Evolutionary conservation across 1,284 basidiomycete species (phyloP).

Genomic region (Microbotryomycetes sp.): DNA sequence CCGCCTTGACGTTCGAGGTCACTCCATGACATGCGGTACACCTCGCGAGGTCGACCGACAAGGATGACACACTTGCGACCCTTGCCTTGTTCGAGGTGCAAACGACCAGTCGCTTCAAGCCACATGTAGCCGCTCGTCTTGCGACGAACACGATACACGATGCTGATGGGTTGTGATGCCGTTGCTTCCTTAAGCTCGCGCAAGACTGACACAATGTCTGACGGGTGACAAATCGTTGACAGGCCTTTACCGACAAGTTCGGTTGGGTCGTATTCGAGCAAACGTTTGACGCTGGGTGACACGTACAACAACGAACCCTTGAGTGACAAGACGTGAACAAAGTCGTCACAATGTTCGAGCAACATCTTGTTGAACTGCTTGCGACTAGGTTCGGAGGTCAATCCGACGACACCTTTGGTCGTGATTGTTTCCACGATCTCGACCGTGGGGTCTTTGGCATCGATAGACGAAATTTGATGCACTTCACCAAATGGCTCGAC

Average conservation of each 20-base stretch:
- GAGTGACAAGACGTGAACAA: slow-evolving; percentile 82
- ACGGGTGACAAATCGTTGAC: slow-evolving; percentile 73
- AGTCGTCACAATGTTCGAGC: slow-evolving; percentile 47
- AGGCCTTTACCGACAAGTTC: slow-evolving; percentile 73
- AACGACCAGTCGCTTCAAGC: slow-evolving; percentile 73
- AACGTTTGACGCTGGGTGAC: slow-evolving; percentile 64
- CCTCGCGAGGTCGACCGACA: slow-evolving; percentile 63
- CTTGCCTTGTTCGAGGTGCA: slow-evolving; percentile 49
- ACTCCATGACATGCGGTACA: slow-evolving; percentile 61
- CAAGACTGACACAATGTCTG: slow-evolving; percentile 82
- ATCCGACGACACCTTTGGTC: slow-evolving; percentile 2
- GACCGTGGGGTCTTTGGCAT: not conserved
- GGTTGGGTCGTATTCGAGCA: slow-evolving; percentile 37
- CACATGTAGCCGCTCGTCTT: slow-evolving; percentile 66
- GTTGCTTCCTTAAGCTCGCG: slow-evolving; percentile 77
- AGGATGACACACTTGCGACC: slow-evolving; percentile 56
- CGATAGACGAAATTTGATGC: not conserved
- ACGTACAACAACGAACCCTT: slow-evolving; percentile 90
- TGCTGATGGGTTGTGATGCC: slow-evolving; percentile 51
- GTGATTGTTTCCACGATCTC: not conserved
- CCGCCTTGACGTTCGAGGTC: slow-evolving; percentile 31
- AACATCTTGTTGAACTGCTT: slow-evolving; percentile 28
- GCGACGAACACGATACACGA: slow-evolving; percentile 68
- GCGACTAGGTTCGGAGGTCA: slow-evolving; percentile 15
- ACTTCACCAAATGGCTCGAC: not conserved